Percentiles rank a stretch among this genome's conserved stretches.
Evolutionary conservation across 1,284 basidiomycete species (phyloP).

Genomic region (Peniophora sp.): DNA sequence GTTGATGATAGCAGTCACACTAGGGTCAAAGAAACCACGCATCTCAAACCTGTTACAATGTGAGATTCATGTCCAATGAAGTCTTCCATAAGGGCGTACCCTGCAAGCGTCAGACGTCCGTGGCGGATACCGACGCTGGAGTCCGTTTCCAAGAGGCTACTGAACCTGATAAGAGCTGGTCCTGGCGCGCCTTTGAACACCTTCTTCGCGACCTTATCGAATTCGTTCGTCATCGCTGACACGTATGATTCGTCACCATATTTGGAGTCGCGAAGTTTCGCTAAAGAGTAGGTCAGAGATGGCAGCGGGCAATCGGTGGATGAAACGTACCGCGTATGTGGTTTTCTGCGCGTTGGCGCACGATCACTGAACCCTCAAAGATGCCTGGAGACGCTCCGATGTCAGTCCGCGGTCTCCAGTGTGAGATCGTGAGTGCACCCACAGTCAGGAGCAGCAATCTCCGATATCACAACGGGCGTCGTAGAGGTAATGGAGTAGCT

Average conservation of each 20-base stretch:
- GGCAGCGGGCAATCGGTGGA: no score
- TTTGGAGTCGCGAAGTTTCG: slow-evolving; percentile 20
- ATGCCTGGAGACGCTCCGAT: slow-evolving; percentile 17
- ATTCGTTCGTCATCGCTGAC: slow-evolving; percentile 33
- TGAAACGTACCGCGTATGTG: slow-evolving; percentile 23
- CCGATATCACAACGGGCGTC: slow-evolving; percentile 6
- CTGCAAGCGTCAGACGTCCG: slow-evolving; percentile 34
- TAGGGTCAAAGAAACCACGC: slow-evolving; percentile 37
- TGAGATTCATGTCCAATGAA: not conserved
- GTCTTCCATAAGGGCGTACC: not conserved
- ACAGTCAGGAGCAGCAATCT: slow-evolving; percentile 8
- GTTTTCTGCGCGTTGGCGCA: slow-evolving; percentile 31
- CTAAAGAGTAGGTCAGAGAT: no score
- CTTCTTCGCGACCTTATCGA: slow-evolving; percentile 45
- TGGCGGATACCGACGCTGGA: slow-evolving; percentile 31
- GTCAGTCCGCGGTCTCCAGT: not conserved
- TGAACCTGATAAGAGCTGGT: slow-evolving; percentile 44
- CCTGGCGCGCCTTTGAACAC: slow-evolving; percentile 21
- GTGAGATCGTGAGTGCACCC: not conserved
- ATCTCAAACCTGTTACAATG: slow-evolving; percentile 26
- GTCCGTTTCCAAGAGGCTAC: slow-evolving; percentile 36
- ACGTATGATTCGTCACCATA: slow-evolving; percentile 28
- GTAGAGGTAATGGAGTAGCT: slow-evolving; percentile 4
- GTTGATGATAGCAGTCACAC: slow-evolving; percentile 21
- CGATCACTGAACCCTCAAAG: slow-evolving; percentile 30